Percentiles rank a stretch among this genome's conserved stretches.
Evolutionary conservation across 2,329 filamentous ascomycete species (phyloP).

Genomic region (Penicillium glabrum): DNA sequence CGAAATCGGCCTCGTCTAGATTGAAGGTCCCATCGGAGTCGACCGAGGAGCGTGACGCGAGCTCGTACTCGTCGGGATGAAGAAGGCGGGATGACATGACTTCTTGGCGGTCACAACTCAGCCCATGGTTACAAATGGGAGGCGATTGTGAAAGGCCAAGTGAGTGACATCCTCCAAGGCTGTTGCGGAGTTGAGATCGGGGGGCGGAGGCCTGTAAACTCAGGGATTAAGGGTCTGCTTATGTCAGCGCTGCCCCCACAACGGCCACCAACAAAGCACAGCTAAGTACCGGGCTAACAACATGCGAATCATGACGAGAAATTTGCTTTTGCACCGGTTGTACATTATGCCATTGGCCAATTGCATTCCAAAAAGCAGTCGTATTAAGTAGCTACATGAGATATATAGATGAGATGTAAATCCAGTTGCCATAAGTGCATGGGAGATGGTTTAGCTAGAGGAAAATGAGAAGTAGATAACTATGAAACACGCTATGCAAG

Average conservation of each 20-base stretch:
- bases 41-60: constrained; percentile 38
- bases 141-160: not conserved
- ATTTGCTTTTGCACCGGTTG: too few relatives aligned
- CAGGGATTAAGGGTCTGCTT: not conserved
- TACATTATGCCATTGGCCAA: too few relatives aligned
- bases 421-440: not conserved
- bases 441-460: not conserved
- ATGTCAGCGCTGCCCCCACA: not conserved
- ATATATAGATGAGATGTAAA: not conserved
- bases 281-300: too few relatives aligned
- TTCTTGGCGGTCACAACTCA: not conserved
- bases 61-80: constrained; percentile 44
- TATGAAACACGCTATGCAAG: constrained; percentile 3
- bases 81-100: constrained; percentile 40
- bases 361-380: too few relatives aligned
- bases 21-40: constrained; percentile 43
- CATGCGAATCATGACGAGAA: too few relatives aligned
- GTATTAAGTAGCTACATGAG: not conserved
- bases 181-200: not conserved
- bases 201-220: not conserved
- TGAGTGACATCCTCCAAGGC: not conserved
- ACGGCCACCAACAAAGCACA: too few relatives aligned
- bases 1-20: constrained; percentile 44
- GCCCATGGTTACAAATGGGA: not conserved
- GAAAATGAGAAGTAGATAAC: not conserved